Percentiles rank a stretch among this genome's conserved stretches.
These are phyloP conservation scores for Platismatia glauca DNA, from an alignment of 495 filamentous ascomycete species.

Conservation along the genomic window DNA sequence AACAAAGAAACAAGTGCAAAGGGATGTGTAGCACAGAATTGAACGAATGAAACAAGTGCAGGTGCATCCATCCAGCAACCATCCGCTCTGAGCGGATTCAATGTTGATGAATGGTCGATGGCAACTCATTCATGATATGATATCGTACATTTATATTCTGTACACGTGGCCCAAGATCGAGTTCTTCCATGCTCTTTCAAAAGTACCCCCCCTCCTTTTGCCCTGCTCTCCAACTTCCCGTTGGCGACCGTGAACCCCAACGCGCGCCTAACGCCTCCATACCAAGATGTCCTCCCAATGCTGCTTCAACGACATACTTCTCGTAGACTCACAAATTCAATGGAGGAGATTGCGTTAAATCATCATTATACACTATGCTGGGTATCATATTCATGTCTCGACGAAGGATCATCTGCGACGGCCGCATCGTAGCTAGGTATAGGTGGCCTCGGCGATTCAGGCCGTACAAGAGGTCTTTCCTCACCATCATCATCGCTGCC, in stretches of 20 bases:
- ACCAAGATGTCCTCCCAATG: not conserved
- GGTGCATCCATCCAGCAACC: too few species aligned
- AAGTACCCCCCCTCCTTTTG: not conserved
- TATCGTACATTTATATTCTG: not conserved
- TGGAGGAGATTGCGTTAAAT: not conserved
- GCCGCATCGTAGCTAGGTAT: slow-evolving; percentile 63
- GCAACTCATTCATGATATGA: not conserved
- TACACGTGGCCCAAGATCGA: not conserved
- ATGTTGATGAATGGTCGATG: not conserved
- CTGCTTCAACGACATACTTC: not conserved
- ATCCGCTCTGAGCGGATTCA: not conserved
- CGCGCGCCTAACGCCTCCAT: not conserved
- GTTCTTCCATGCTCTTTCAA: not conserved
- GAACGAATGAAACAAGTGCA: too few species aligned
- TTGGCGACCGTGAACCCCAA: not conserved
- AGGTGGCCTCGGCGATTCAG: slow-evolving; percentile 36
- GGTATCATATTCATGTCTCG: slow-evolving; percentile 3
- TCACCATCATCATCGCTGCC: slow-evolving; percentile 28
- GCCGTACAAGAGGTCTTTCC: slow-evolving; percentile 36
- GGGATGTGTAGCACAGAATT: too few species aligned
- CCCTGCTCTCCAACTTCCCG: not conserved
- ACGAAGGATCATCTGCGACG: slow-evolving; percentile 36
- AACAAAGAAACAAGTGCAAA: too few species aligned
- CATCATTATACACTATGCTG: not conserved
- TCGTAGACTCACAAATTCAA: not conserved